phyloP scores from a whole-genome alignment of 805 yeast genomes.

The Wickerhamiella siamensis region DNA sequence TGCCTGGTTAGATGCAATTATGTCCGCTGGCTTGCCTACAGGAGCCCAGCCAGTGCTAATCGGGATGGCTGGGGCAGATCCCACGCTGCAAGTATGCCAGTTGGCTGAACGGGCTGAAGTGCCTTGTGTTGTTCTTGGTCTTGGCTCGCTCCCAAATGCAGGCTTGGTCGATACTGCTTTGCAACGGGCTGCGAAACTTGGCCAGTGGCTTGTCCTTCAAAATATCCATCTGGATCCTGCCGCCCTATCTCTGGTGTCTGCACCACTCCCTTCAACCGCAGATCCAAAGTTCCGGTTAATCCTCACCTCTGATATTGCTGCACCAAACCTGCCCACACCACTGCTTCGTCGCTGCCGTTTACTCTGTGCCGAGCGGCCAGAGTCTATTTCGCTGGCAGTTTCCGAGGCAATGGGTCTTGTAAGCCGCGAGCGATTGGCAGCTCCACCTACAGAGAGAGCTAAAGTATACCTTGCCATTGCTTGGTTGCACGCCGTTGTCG shows the following conservation, averaged over 20 bases:
- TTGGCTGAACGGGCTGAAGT: constrained; percentile 26
- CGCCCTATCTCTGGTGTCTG: constrained; percentile 47
- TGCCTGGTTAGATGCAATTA: constrained; percentile 3
- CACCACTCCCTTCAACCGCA: constrained; percentile 16
- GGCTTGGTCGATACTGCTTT: constrained; percentile 44
- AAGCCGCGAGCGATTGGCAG: constrained; percentile 7
- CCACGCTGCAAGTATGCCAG: constrained; percentile 38
- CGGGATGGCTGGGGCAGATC: constrained; percentile 51
- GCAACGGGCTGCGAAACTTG: constrained; percentile 31
- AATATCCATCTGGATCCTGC: constrained; percentile 59
- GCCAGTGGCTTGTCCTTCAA: constrained; percentile 64
- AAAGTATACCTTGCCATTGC: constrained; percentile 40
- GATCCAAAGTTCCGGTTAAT: constrained; percentile 38
- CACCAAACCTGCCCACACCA: constrained; percentile 38
- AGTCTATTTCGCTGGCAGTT: constrained; percentile 41
- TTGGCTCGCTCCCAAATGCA: constrained; percentile 62
- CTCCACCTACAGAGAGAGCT: constrained; percentile 31
- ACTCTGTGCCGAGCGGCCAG: constrained; percentile 45
- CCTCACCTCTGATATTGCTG: constrained; percentile 43
- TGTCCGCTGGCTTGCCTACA: no score
- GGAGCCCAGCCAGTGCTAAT: constrained; percentile 38
- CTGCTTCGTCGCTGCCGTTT: constrained; percentile 42
- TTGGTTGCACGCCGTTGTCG: constrained; percentile 58
- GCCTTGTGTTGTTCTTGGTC: constrained; percentile 34
- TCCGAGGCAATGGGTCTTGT: constrained; percentile 25